phyloP scores from a whole-genome alignment of 352 stramenopile species.

The Phytophthora ohioensis region DNA sequence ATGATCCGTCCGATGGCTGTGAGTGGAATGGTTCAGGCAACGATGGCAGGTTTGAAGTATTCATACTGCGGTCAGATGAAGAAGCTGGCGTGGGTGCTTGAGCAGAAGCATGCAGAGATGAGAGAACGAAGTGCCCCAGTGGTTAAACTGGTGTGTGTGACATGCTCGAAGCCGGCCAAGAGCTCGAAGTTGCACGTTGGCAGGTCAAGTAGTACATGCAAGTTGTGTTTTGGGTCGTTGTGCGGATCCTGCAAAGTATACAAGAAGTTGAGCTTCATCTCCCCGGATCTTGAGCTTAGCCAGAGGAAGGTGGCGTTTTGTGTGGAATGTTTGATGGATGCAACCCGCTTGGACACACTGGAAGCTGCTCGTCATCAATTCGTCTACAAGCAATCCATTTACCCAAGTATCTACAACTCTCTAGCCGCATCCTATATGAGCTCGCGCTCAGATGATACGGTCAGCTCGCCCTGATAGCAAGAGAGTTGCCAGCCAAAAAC shows the following conservation, averaged over 20 bases:
- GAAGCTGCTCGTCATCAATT: neutral
- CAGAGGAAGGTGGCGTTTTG: slow-evolving; percentile 38
- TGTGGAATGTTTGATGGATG: slow-evolving; percentile 30
- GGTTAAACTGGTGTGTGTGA: slow-evolving; percentile 30
- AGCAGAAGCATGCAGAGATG: slow-evolving; percentile 19
- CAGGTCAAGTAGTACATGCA: slow-evolving; percentile 20
- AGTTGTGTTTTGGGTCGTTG: slow-evolving; percentile 33
- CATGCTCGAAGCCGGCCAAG: slow-evolving; percentile 31
- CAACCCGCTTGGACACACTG: slow-evolving; percentile 25
- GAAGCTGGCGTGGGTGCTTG: slow-evolving; percentile 37
- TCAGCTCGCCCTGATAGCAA: no score
- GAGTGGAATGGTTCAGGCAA: no score
- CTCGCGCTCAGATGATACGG: slow-evolving; percentile 18
- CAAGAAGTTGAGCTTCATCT: slow-evolving; percentile 41
- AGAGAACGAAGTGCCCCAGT: slow-evolving; percentile 6
- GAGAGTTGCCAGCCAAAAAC: no score
- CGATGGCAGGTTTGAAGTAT: slow-evolving; percentile 25
- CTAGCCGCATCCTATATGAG: slow-evolving; percentile 22
- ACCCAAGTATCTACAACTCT: slow-evolving; percentile 3
- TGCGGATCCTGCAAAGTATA: slow-evolving; percentile 30
- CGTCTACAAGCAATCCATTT: slow-evolving; percentile 22
- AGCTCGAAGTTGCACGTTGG: slow-evolving; percentile 2
- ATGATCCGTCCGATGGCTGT: slow-evolving; percentile 30
- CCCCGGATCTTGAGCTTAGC: slow-evolving; percentile 19
- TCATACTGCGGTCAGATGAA: slow-evolving; percentile 48